Percentiles rank a stretch among this genome's conserved stretches.
These are phyloP conservation scores for Coemansia sp. DNA, from an alignment of 192 early-diverging fungal species.

Conservation along the genomic window DNA sequence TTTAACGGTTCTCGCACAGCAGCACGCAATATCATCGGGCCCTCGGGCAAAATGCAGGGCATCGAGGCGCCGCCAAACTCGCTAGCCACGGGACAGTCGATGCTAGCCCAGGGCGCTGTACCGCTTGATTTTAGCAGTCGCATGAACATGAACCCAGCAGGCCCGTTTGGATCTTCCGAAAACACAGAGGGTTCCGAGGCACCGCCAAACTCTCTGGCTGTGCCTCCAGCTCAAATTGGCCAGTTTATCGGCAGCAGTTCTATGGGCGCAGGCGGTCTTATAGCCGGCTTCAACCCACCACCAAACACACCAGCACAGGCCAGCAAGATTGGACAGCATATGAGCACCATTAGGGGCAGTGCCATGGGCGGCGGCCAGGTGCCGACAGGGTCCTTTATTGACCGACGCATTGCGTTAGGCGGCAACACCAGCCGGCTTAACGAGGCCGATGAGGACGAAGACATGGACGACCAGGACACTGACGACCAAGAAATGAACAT, in stretches of 20 bases:
- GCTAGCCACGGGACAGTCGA: background rate
- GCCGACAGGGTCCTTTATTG: slow-evolving; percentile 25
- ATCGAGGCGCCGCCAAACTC: slow-evolving; percentile 42
- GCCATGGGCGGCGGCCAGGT: slow-evolving; percentile 14
- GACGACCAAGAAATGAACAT: background rate
- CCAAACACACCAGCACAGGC: slow-evolving; percentile 34
- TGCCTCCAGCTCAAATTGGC: slow-evolving; percentile 8
- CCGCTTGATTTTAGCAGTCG: background rate
- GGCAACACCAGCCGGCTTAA: background rate
- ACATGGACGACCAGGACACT: slow-evolving; percentile 4
- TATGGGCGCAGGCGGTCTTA: background rate
- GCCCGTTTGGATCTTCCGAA: background rate
- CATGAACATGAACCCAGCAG: background rate
- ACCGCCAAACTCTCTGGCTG: slow-evolving; percentile 33
- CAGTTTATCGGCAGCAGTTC: background rate
- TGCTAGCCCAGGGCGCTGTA: background rate
- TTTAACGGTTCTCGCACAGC: background rate
- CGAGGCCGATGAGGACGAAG: slow-evolving; percentile 21
- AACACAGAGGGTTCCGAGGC: slow-evolving; percentile 22
- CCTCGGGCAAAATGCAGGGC: slow-evolving; percentile 8
- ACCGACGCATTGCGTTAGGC: slow-evolving; percentile 12
- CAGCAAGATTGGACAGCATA: slow-evolving; percentile 24
- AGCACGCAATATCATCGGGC: background rate
- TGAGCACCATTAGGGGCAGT: slow-evolving; percentile 11
- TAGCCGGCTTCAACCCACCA: slow-evolving; percentile 24